These are phyloP conservation scores for Chaetomium globosum DNA, from an alignment of 2,329 filamentous ascomycete species.

Conservation along the genomic window DNA sequence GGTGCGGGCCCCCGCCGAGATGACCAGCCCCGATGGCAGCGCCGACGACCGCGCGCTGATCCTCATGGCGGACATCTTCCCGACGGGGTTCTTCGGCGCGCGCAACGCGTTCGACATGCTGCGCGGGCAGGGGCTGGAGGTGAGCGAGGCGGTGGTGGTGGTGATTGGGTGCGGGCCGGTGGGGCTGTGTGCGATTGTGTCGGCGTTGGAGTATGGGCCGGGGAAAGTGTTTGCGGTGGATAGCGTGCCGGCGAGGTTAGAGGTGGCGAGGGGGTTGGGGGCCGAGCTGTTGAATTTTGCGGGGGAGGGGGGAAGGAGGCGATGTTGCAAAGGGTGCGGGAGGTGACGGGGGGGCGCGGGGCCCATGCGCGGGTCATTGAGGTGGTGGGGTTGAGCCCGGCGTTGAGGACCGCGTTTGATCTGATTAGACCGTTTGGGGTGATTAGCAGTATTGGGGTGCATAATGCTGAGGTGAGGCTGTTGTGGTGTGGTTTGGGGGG, in stretches of 20 bases:
- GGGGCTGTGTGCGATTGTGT: conserved; percentile 79
- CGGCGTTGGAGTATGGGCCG: conserved; percentile 73
- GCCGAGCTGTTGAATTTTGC: conserved; percentile 83
- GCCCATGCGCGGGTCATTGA: conserved; percentile 86
- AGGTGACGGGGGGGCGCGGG: conserved; percentile 76
- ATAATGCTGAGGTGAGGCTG: conserved; percentile 65
- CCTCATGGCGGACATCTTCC: conserved; percentile 92
- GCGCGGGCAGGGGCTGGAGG: conserved; percentile 50
- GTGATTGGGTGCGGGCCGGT: conserved; percentile 85
- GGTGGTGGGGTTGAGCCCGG: conserved; percentile 71
- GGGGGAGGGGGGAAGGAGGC: conserved; percentile 62
- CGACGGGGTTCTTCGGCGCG: conserved; percentile 82
- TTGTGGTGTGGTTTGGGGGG: background rate
- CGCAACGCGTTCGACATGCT: conserved; percentile 73
- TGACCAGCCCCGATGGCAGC: conserved; percentile 42
- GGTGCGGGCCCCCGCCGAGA: conserved; percentile 70
- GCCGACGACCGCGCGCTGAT: conserved; percentile 70
- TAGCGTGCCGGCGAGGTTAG: conserved; percentile 72
- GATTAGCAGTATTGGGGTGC: conserved; percentile 75
- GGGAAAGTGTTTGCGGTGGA: conserved; percentile 79
- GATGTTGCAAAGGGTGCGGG: conserved; percentile 69
- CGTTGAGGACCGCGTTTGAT: conserved; percentile 70
- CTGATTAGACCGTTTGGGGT: conserved; percentile 71
- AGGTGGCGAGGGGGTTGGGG: conserved; percentile 71
- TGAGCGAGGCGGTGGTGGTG: conserved; percentile 70